Evolutionary conservation across 371 early-diverging fungal species (phyloP), one percentile per base, ranked within the genome.

Genomic region (Lichtheimia hyalospora): DNA sequence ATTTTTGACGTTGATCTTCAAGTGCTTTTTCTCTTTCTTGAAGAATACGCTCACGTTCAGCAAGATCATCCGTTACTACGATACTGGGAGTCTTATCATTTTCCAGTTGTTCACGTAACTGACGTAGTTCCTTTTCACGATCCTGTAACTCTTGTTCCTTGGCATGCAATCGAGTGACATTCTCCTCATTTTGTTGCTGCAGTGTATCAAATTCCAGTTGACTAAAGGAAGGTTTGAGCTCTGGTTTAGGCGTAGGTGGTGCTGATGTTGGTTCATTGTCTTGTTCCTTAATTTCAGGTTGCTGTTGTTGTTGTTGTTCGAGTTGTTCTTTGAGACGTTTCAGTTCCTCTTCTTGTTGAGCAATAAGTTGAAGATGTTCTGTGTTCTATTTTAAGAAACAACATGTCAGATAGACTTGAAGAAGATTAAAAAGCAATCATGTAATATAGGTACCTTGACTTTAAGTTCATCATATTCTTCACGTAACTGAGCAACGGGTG

Each of bases 291-390:
- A 51, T 12, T 14, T 64, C 20, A 42, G 51, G 61, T 42, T 52
- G 61, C 24, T 53, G 27, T 49, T 23, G 56, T 23, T 43, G 54
- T 44, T 51, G 57, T 16, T 23, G 42, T 50, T 16, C 50, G 42
- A 79, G 50, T 65, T 74, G 43, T 52, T 66, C 56, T 18, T 67
- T 67, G 41, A 71, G 39, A 10, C 49, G 24, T 51, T 70, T 62
- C 51, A 89, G 68, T 8, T 88, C 89, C 4, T 82, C 73, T 39
- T 84, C 67, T 87, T 80, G 77, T 28, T 77, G 62, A 24, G 71
- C 81, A 63, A 80, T 77, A 57, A 77, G 57, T 39, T 75, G 66
- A 27, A 73, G 54, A 41, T 77, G 70, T 52, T 67, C 74, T 18
- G 77, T 70, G 61, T 77, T 77, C 81, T 75, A 55, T 41, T 52